A percentile compares a stretch with the other conserved stretches of the same genome.
Conservation (phyloP, 2,329 filamentous ascomycete genomes). For the Rugonectria rugulosa region DNA sequence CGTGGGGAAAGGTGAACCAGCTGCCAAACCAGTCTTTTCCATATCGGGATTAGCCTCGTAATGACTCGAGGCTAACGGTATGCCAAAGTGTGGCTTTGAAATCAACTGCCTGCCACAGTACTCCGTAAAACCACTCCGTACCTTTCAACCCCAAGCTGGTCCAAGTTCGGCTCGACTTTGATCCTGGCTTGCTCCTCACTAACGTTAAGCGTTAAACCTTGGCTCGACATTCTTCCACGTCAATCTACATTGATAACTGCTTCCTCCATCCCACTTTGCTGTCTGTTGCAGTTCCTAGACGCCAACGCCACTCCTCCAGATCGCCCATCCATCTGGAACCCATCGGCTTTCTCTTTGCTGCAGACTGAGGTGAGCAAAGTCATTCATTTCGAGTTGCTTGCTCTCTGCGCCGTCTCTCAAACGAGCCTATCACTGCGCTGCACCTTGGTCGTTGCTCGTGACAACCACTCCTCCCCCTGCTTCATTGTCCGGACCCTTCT, state of each 20-base stretch:
- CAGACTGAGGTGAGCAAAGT: slow-evolving; percentile 43
- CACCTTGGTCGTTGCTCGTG: slow-evolving; percentile 42
- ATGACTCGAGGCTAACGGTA: background rate
- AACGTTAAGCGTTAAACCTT: slow-evolving; percentile 28
- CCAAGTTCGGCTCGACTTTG: slow-evolving; percentile 34
- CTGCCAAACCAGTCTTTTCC: too few species aligned
- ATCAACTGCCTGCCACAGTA: slow-evolving; percentile 5
- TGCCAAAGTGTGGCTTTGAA: slow-evolving; percentile 12
- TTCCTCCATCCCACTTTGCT: slow-evolving; percentile 18
- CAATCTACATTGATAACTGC: slow-evolving; percentile 14
- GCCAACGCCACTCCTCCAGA: background rate
- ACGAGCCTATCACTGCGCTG: slow-evolving; percentile 34
- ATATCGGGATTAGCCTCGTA: too few species aligned
- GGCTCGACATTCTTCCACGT: slow-evolving; percentile 21
- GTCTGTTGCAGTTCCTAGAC: slow-evolving; percentile 21
- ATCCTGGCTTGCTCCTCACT: slow-evolving; percentile 16
- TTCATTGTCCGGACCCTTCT: slow-evolving; percentile 26
- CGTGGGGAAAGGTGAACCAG: too few species aligned
- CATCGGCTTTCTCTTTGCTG: slow-evolving; percentile 28
- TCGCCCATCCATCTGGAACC: slow-evolving; percentile 14
- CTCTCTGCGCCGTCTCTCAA: slow-evolving; percentile 36
- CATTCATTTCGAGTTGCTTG: slow-evolving; percentile 41
- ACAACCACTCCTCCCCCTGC: slow-evolving; percentile 38
- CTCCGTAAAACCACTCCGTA: slow-evolving; percentile 12
- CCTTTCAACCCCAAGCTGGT: too few species aligned